Conservation (phyloP, 2,329 filamentous ascomycete genomes). For the Clarireedia homoeocarpa region DNA sequence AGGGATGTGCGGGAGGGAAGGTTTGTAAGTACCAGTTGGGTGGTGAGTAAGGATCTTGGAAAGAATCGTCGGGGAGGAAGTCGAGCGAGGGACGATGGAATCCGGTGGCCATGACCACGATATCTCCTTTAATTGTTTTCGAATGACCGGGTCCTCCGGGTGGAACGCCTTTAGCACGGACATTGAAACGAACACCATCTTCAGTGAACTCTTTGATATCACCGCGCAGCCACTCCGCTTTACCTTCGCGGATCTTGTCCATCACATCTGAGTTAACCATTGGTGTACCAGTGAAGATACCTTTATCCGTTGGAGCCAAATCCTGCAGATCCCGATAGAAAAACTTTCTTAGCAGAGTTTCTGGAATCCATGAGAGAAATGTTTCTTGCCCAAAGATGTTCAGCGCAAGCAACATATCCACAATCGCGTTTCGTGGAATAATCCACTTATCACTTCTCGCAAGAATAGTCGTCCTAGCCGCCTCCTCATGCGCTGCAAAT, state of each 20-base stretch:
- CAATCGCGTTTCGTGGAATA: conserved; percentile 69
- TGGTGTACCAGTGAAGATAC: conserved; percentile 75
- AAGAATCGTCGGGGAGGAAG: conserved; percentile 68
- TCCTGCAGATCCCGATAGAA: conserved; percentile 78
- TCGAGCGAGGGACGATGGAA: conserved; percentile 65
- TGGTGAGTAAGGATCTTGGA: conserved; percentile 64
- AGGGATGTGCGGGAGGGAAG: conserved; percentile 68
- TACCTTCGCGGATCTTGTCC: conserved; percentile 61
- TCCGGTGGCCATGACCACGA: conserved; percentile 78
- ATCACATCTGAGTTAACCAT: conserved; percentile 84
- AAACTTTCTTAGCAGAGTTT: conserved; percentile 63
- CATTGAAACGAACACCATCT: conserved; percentile 61
- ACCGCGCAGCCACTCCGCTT: conserved; percentile 72
- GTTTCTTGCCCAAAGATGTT: conserved; percentile 79
- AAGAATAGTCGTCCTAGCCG: conserved; percentile 62
- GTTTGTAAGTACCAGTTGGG: conserved; percentile 88
- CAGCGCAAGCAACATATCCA: conserved; percentile 65
- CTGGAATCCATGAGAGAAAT: conserved; percentile 67
- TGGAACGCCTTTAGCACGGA: conserved; percentile 63
- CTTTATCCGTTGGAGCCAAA: conserved; percentile 60
- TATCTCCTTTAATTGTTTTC: conserved; percentile 60
- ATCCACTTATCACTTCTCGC: conserved; percentile 81
- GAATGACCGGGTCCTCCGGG: conserved; percentile 66
- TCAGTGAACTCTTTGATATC: conserved; percentile 63
- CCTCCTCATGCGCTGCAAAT: conserved; percentile 61